Percentiles rank a stretch among this genome's conserved stretches.
phyloP scores from a whole-genome alignment of 225 moss, liverwort and hornwort species.

The Lunularia cruciata region DNA sequence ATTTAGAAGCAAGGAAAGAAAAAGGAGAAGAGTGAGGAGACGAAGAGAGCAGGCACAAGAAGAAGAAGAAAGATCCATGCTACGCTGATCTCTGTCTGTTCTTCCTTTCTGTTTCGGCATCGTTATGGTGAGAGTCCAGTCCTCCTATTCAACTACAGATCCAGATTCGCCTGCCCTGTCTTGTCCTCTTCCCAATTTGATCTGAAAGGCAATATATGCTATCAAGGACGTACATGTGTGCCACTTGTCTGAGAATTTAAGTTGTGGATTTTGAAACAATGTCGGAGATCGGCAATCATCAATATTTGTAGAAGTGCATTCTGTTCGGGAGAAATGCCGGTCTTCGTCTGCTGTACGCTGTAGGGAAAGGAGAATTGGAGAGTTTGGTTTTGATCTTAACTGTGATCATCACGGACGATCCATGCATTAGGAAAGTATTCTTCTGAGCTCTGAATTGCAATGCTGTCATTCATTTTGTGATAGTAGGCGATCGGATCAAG shows the following conservation, averaged over 20 bases:
- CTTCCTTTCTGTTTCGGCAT: constrained; percentile 1
- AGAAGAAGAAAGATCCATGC: constrained; percentile 22
- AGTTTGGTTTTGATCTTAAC: not conserved
- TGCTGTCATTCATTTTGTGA: not conserved
- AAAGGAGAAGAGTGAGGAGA: not conserved
- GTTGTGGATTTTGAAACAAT: not conserved
- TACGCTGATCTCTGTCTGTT: constrained; percentile 10
- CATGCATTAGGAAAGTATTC: not conserved
- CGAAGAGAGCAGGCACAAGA: constrained; percentile 8
- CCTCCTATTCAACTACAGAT: not conserved
- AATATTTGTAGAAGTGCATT: too few relatives aligned
- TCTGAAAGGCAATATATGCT: too few relatives aligned
- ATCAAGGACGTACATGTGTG: too few relatives aligned
- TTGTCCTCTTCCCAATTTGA: not conserved
- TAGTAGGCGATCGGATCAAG: not conserved
- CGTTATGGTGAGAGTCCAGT: constrained; percentile 20
- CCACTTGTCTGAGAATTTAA: not conserved
- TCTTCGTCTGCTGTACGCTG: too few relatives aligned
- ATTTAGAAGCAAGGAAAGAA: not conserved
- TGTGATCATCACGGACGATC: too few relatives aligned
- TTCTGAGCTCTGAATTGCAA: not conserved
- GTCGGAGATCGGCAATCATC: not conserved
- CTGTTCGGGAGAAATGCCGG: too few relatives aligned
- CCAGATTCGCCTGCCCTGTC: not conserved
- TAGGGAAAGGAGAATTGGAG: not conserved